Evolutionary conservation across 805 yeast species (phyloP), one percentile per base, ranked within the genome.

Genomic region (Ascoidea tarda): DNA sequence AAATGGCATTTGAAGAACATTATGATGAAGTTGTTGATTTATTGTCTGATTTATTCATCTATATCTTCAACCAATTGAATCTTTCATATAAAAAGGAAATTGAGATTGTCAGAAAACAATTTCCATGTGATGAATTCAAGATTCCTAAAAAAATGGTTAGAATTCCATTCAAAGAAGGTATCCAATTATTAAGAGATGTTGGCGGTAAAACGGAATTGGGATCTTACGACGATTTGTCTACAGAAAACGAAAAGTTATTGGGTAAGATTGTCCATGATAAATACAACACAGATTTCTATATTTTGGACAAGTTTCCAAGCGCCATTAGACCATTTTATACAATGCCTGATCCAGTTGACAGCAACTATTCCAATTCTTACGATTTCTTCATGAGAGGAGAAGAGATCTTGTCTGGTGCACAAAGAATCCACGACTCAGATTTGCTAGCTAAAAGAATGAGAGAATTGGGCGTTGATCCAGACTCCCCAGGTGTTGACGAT

Each of bases 381-480:
- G 99, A 93, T 74, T 93, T 93, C 83, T 93, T 93, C 79, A 93
- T 93, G 99, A 85, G 99, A 75, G 99, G 99, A 67, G 99, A 93
- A 74, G 99, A 93, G 73, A 93, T 93, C 63, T 74, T 93, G 61
- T 88, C 96, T n/a, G 99, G 99, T 63, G 99, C 99, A 54, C 99
- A 93, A 75, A 96, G 99, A 79, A 80, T 93, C 61, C 99, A 93
- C 68, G 98, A 93, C 69, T 82, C 95, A 50, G 87, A 75, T 57
- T 74, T 93, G 62, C 79, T 93, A 63, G 76, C 72, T 62, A 78
- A 85, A 71, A 82, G 98, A 73, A 81, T 93, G 85, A 73, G 68
- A 50, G 84, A 76, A 46, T 96, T 85, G 63, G 98, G 79, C 32
- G 81, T 93, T 53, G 87, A 87, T 65, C 87, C 95, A 54, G 72